Conservation (phyloP, 2,329 filamentous ascomycete species). For the Verticillium dahliae region DNA sequence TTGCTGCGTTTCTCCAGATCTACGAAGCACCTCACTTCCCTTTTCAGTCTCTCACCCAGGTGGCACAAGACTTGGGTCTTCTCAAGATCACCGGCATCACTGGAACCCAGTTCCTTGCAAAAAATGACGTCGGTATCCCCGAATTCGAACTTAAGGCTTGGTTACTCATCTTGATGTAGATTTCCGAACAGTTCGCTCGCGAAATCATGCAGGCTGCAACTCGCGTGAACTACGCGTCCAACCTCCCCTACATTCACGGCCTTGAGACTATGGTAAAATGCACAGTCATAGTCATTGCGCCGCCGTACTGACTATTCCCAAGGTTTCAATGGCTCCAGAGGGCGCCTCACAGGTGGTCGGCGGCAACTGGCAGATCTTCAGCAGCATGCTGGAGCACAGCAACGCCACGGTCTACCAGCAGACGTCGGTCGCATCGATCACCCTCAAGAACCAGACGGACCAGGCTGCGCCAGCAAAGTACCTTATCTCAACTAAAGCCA, state of each 20-base stretch:
- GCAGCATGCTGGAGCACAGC: constrained; percentile 66
- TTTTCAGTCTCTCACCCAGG: constrained; percentile 67
- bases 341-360: constrained; percentile 73
- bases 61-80: constrained; percentile 61
- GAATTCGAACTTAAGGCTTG: not conserved
- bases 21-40: constrained; percentile 82
- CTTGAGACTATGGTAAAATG: constrained; percentile 68
- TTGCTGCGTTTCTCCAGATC: constrained; percentile 69
- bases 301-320: not conserved
- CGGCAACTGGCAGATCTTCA: constrained; percentile 93
- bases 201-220: constrained; percentile 89
- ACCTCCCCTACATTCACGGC: constrained; percentile 79
- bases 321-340: constrained; percentile 81
- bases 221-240: constrained; percentile 90
- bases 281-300: not conserved
- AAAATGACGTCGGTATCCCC: constrained; percentile 44
- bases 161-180: constrained; percentile 23
- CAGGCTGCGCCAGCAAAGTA: constrained; percentile 37
- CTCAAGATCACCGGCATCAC: constrained; percentile 60
- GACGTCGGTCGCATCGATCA: constrained; percentile 59
- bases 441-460: constrained; percentile 35
- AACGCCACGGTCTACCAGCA: constrained; percentile 57
- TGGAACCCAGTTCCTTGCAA: constrained; percentile 64
- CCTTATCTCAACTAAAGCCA: constrained; percentile 29
- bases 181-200: constrained; percentile 60